These are phyloP conservation scores for Urtica urens DNA, from an alignment of 306 rosid species.

Conservation along the genomic window DNA sequence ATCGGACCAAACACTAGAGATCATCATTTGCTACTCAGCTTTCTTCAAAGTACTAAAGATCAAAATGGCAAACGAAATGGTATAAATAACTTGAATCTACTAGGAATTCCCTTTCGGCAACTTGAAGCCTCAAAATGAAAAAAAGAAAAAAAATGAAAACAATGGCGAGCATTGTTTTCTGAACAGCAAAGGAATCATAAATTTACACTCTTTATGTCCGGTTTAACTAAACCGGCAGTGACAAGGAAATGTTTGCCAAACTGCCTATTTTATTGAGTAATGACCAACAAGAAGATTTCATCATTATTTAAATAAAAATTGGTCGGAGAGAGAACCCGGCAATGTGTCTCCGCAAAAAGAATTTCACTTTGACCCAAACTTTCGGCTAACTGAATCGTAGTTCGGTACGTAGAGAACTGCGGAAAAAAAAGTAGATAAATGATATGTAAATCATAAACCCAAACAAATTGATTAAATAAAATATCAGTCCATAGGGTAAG, in stretches of 20 bases:
- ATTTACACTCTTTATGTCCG: not conserved
- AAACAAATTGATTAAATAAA: not conserved
- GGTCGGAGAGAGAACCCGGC: conserved; percentile 12
- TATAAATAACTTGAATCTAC: conserved; percentile 3
- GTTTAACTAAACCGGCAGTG: not conserved
- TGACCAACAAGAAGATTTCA: conserved; percentile 9
- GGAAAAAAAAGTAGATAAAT: conserved; percentile 6
- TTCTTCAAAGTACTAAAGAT: not conserved
- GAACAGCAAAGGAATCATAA: conserved; percentile 1
- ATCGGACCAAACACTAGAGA: no score
- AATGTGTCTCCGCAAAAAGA: conserved; percentile 15
- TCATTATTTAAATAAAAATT: conserved; percentile 22
- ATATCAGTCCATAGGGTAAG: not conserved
- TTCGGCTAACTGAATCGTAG: conserved; percentile 70
- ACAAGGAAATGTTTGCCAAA: conserved; percentile 21
- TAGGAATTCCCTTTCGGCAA: conserved; percentile 9
- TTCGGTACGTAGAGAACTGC: conserved; percentile 67
- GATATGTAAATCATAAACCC: not conserved
- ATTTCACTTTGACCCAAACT: conserved; percentile 44
- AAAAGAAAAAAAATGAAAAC: no score
- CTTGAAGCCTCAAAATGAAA: conserved; percentile 17
- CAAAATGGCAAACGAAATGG: not conserved
- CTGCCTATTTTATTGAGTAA: conserved; percentile 29
- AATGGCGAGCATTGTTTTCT: no score
- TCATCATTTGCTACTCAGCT: not conserved